Conservation (phyloP, 176 grass and related monocot genomes). For the Avena eriantha region DNA sequence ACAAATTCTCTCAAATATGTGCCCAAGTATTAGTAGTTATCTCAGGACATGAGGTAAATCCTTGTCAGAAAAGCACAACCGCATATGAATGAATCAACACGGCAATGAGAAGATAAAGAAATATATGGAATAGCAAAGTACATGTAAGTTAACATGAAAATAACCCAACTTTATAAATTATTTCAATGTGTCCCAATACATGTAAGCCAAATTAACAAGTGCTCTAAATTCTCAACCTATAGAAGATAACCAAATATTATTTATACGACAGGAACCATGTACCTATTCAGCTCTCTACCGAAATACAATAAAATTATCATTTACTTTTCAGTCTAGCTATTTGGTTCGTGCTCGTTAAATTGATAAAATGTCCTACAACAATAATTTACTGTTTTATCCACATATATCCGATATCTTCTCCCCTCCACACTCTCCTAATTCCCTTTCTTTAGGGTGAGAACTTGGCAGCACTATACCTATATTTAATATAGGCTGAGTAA, state of each 20-base stretch:
- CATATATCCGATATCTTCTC: neutral
- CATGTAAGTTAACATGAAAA: neutral
- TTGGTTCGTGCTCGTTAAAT: neutral
- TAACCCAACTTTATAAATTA: neutral
- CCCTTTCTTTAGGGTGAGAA: neutral
- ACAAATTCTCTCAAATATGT: neutral
- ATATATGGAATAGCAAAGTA: neutral
- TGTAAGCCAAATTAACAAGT: neutral
- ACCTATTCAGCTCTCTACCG: neutral
- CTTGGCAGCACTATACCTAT: neutral
- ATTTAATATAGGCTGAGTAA: neutral
- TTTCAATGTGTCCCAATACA: neutral
- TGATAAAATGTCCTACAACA: neutral
- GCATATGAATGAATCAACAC: neutral
- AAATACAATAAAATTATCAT: neutral
- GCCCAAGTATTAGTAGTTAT: neutral
- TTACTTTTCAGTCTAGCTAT: neutral
- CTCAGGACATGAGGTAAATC: neutral
- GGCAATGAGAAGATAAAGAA: neutral
- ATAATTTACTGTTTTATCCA: no score
- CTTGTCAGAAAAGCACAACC: neutral
- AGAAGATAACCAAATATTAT: neutral
- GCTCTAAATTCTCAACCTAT: neutral
- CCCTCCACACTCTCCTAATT: neutral
- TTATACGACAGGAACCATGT: neutral